Percentiles rank a stretch among this genome's conserved stretches.
phyloP scores from a whole-genome alignment of 768 basidiomycete genomes.

The Boletus patriciae region DNA sequence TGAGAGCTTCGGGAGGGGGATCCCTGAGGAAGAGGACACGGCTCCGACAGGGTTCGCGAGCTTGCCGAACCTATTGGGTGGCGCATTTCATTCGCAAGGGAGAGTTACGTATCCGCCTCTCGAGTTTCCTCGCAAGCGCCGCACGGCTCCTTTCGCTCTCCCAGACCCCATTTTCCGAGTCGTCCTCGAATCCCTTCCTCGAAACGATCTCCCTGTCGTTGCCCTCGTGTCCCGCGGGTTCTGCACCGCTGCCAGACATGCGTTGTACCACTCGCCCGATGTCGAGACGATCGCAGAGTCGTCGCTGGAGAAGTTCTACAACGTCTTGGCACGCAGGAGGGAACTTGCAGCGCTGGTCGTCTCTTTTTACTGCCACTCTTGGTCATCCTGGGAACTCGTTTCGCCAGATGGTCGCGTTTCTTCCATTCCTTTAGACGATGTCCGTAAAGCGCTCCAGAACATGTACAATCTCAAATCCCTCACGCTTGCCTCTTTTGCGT shows the following conservation, averaged over 20 bases:
- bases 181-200: slow-evolving; percentile 24
- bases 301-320: slow-evolving; percentile 17
- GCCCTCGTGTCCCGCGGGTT: slow-evolving; percentile 27
- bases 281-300: slow-evolving; percentile 14
- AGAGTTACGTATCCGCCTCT: not conserved
- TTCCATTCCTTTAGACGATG: slow-evolving; percentile 13
- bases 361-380: slow-evolving; percentile 25
- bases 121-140: not conserved
- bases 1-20: slow-evolving; percentile 2
- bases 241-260: slow-evolving; percentile 21
- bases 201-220: slow-evolving; percentile 17
- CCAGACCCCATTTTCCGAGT: slow-evolving; percentile 19
- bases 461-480: slow-evolving; percentile 31
- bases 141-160: slow-evolving; percentile 4
- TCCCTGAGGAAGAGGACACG: not conserved
- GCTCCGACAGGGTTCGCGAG: slow-evolving; percentile 11
- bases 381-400: slow-evolving; percentile 16
- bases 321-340: slow-evolving; percentile 16
- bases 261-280: slow-evolving; percentile 26
- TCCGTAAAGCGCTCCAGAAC: slow-evolving; percentile 29
- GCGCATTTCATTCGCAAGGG: slow-evolving; percentile 5
- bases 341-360: slow-evolving; percentile 27
- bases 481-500: slow-evolving; percentile 26
- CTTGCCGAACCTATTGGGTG: slow-evolving; percentile 23
- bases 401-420: slow-evolving; percentile 7